phyloP scores from a whole-genome alignment of 768 basidiomycete species.

The Paxillus rubicundulus region DNA sequence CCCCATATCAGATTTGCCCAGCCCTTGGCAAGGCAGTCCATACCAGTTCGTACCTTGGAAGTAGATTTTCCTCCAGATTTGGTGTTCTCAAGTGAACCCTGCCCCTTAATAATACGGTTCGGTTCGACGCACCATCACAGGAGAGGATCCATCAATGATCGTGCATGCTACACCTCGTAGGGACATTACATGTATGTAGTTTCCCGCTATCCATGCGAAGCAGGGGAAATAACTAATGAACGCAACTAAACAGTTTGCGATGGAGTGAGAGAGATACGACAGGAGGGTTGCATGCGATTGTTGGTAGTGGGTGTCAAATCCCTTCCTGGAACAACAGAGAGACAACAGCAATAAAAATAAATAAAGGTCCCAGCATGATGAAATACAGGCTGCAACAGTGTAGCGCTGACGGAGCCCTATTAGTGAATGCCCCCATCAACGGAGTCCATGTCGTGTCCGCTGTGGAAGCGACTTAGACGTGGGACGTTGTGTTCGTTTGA shows the following conservation, averaged over 20 bases:
- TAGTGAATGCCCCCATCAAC: not conserved
- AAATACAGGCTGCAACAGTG: not conserved
- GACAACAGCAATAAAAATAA: conserved; percentile 40
- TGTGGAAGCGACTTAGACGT: conserved; percentile 14
- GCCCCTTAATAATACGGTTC: not conserved
- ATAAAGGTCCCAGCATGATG: conserved; percentile 14
- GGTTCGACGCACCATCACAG: not conserved
- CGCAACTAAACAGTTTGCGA: not conserved
- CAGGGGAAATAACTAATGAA: not conserved
- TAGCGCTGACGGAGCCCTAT: not conserved
- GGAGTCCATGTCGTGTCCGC: conserved; percentile 2
- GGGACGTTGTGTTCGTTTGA: conserved; percentile 10
- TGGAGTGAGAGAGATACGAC: not conserved
- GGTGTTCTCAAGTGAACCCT: not conserved
- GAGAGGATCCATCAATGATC: not conserved
- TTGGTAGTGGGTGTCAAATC: conserved; percentile 5
- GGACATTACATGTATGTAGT: not conserved
- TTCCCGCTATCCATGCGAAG: not conserved
- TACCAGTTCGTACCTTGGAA: too few species aligned
- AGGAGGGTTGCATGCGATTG: conserved; percentile 2
- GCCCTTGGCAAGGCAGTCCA: too few species aligned
- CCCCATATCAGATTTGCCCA: too few species aligned
- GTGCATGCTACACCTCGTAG: conserved; percentile 4
- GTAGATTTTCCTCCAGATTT: too few species aligned
- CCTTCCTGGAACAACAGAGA: conserved; percentile 10